Evolutionary conservation across 768 basidiomycete genomes (phyloP), one percentile per base, ranked within the genome.

Genomic region (Multifurca ochricompacta): DNA sequence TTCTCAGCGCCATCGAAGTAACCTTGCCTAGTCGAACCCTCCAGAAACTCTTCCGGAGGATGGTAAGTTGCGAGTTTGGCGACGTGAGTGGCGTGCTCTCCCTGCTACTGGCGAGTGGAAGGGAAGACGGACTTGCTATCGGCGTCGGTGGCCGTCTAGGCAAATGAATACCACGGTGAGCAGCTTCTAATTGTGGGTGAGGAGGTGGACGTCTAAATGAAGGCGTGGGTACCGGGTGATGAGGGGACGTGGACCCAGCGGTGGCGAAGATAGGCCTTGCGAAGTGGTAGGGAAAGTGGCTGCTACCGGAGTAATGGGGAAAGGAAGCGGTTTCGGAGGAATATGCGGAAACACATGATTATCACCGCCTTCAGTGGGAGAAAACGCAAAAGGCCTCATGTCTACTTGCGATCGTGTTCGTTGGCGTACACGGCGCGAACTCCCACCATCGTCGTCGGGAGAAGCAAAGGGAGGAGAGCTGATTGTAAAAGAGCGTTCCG

Each of bases 21-120:
- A 3, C 55, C 64, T 19, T 34, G 44, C n/a, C 23, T 51, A 16
- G 48, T 27, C 4, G 53, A 34, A 32, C 53, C 67, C 2, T 63
- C 63, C 19, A 66, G 63, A 3, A 73, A 60, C 40, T 72, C 70
- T 53, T 73, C 73, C 1, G 73, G 72, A 6, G 73, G 68, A 13
- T 64, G 64, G 37, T 73, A 73, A 6, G 68, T 72, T 4, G 70
- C 70, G 8, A 71, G 53, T 63, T 66, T 3, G 72, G 71, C 8
- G 71, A 70, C 1, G 62, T 66, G 1, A 69, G 64, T 0, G 70
- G 70, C 8, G 68, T 65, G 18, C 39, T 41, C 16, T 56, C 62
- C 16, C 56, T 56, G 28, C 54, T 48, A 28, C 58, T 30, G 2
- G 51, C 31, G 56, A 49, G 14, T 42, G 52, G 28, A 30, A 52